Conservation (phyloP, 768 basidiomycete genomes). For the Rickenella mellea region DNA sequence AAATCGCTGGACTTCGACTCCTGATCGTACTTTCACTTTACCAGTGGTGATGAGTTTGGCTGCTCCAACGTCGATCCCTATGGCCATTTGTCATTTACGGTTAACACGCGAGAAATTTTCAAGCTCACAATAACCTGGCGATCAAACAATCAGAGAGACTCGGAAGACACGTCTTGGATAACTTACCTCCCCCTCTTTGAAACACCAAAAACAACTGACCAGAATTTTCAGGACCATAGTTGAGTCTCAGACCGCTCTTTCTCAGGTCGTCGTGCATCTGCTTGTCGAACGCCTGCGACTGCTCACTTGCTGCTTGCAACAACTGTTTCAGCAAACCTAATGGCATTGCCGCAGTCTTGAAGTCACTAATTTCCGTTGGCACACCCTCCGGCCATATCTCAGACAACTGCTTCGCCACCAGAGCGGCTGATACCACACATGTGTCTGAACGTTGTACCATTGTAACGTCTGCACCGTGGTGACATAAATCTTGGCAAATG, state of each 20-base stretch:
- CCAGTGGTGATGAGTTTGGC: not conserved
- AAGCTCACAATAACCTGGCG: conserved; percentile 1
- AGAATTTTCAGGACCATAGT: conserved; percentile 21
- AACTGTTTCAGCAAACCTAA: conserved; percentile 7
- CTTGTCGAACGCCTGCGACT: conserved; percentile 1
- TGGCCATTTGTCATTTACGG: not conserved
- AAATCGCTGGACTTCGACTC: not conserved
- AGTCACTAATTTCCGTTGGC: conserved; percentile 16
- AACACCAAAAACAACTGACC: conserved; percentile 20
- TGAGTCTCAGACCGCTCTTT: conserved; percentile 2
- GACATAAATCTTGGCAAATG: conserved; percentile 26
- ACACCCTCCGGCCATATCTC: conserved; percentile 13
- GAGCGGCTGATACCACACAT: conserved; percentile 17
- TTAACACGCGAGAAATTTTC: not conserved
- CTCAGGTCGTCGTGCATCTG: conserved; percentile 4
- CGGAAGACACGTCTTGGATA: no score
- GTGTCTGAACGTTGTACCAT: conserved; percentile 35
- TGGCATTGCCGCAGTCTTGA: conserved; percentile 11
- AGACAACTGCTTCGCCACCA: conserved; percentile 1
- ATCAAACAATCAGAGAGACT: no score
- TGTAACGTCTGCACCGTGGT: conserved; percentile 24
- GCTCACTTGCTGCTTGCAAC: conserved; percentile 3
- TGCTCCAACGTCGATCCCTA: not conserved
- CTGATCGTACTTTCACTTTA: conserved; percentile 1
- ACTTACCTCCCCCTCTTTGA: conserved; percentile 26